Evolutionary conservation across 495 filamentous ascomycete species (phyloP).

Genomic region (Aspergillus leporis): DNA sequence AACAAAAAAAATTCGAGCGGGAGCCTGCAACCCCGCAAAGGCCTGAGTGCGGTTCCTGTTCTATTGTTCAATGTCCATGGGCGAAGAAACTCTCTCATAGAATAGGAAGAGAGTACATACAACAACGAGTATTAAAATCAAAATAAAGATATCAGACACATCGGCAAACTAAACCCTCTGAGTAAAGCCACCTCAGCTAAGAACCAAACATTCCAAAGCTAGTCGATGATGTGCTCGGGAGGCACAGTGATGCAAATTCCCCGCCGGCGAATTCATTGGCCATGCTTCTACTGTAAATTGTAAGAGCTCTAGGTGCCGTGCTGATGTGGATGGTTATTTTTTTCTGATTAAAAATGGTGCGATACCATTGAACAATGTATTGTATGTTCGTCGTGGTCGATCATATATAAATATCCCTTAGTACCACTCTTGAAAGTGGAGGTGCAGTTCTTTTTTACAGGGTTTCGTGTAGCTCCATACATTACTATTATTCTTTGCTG

Average conservation of each 20-base stretch:
- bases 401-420: too few relatives aligned
- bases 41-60: background rate
- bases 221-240: conserved; percentile 28
- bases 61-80: background rate
- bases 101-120: background rate
- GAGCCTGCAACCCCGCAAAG: background rate
- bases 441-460: background rate
- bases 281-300: background rate
- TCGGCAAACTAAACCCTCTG: background rate
- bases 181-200: background rate
- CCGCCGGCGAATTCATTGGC: background rate
- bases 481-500: background rate
- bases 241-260: conserved; percentile 18
- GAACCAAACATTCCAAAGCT: conserved; percentile 6
- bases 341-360: background rate
- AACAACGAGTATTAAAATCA: background rate
- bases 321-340: background rate
- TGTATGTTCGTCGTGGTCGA: too few relatives aligned
- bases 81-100: background rate
- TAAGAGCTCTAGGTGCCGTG: too few relatives aligned
- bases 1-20: background rate
- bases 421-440: too few relatives aligned
- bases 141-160: background rate
- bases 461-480: too few relatives aligned
- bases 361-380: too few relatives aligned